Conservation (phyloP, 2,329 filamentous ascomycete genomes). For the Salinomyces thailandicus region DNA sequence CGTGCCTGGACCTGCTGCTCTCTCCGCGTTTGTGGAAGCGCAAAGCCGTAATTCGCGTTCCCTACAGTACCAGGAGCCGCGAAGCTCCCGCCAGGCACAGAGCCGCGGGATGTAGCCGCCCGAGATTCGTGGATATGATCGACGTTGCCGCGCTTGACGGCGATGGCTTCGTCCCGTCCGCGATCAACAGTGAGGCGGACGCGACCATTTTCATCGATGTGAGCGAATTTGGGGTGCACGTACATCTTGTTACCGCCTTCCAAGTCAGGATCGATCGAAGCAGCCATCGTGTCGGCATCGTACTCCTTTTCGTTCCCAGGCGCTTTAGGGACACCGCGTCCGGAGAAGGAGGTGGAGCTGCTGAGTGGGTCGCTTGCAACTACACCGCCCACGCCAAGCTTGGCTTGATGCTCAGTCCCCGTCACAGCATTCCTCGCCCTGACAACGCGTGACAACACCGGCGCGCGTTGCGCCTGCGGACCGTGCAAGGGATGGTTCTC, state of each 20-base stretch:
- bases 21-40: constrained; percentile 13
- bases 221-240: constrained; percentile 39
- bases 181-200: constrained; percentile 29
- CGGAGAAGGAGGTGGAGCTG: neutral
- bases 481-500: constrained; percentile 36
- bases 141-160: constrained; percentile 21
- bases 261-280: constrained; percentile 33
- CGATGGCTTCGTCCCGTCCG: constrained; percentile 23
- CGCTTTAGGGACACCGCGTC: neutral
- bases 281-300: constrained; percentile 30
- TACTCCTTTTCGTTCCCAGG: constrained; percentile 11
- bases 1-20: neutral
- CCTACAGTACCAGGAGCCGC: constrained; percentile 8
- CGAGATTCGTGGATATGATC: constrained; percentile 16
- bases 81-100: constrained; percentile 1
- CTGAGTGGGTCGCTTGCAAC: constrained; percentile 28
- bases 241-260: constrained; percentile 44
- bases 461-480: constrained; percentile 43
- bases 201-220: constrained; percentile 35
- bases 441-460: constrained; percentile 49
- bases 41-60: constrained; percentile 18
- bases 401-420: constrained; percentile 25
- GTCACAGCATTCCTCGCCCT: constrained; percentile 32
- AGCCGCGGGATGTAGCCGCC: constrained; percentile 1
- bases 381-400: constrained; percentile 37